Base-by-base conservation (phyloP, 768 basidiomycete species). In the Kwoniella pini region DNA sequence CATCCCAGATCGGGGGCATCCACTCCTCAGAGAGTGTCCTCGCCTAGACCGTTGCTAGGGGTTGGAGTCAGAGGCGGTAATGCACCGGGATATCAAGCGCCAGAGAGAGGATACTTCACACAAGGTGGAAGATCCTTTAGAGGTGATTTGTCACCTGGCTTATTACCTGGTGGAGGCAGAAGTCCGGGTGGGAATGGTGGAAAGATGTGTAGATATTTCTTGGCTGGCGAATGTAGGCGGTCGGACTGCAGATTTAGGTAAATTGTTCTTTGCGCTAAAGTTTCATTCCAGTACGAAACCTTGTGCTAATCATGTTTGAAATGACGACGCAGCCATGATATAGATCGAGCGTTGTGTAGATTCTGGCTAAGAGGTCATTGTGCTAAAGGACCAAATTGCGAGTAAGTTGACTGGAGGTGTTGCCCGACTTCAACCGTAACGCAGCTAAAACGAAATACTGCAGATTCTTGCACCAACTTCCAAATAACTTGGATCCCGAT, bases 311-410 rank as follows among this genome's bases (percentile, higher is more conserved):
- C 22, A 22, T 13, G 1, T 36, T 15, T 15, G 7, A 36, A 36
- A 42, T 42, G 15, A 21, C 21, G 53, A 26, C n/a, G 55, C 49
- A 96, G 94, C 69, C 94, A 96, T 75, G 94, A 97, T 72, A 84
- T 96, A 3, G 94, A 97, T 77, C 85, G 94, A 40, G 94, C 94
- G 1, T 78, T 97, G 21, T 93, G 90, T 80, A 88, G 96, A 33
- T 99, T 99, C 82, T 99, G 96, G 96, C 84, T 99, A 28, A 85
- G 94, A 51, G 95, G 95, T 4, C 92, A 92, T 44, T 99, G 96
- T 74, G 91, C 94, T 28, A 99, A 99, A 78, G 90, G 93, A 55
- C 93, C 95, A 58, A 85, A 84, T 65, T 98, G 94, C 85, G 96
- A 97, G 80, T 75, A 56, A 71, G 72, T 75, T 22, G 19, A 19